Conservation (phyloP, 768 basidiomycete genomes). For the Phylloporus sp. region DNA sequence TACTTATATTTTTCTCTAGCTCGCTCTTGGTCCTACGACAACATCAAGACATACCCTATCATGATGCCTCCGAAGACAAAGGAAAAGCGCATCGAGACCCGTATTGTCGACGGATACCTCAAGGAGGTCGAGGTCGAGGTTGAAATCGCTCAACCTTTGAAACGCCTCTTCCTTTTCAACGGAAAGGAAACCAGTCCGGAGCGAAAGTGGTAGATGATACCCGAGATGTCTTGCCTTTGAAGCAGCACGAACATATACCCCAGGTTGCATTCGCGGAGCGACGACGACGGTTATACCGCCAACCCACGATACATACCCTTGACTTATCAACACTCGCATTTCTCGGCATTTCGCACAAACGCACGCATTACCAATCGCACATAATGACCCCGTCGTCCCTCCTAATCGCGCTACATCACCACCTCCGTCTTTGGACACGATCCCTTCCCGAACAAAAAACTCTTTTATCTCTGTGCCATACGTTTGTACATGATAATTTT, state of each 20-base stretch:
- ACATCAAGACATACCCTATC: conserved; percentile 61
- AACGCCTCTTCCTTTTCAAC: conserved; percentile 68
- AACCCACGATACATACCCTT: conserved; percentile 33
- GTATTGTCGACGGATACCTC: conserved; percentile 47
- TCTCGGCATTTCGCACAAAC: conserved; percentile 20
- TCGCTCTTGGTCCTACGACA: conserved; percentile 75
- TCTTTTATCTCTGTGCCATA: conserved; percentile 30
- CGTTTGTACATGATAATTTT: conserved; percentile 31
- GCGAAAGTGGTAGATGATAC: conserved; percentile 26
- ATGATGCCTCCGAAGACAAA: conserved; percentile 47
- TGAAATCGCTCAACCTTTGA: conserved; percentile 49
- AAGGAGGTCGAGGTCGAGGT: conserved; percentile 50
- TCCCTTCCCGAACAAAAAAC: conserved; percentile 19
- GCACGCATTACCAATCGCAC: conserved; percentile 25
- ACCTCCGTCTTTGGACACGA: conserved; percentile 15
- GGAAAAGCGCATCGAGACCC: conserved; percentile 46
- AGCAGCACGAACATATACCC: conserved; percentile 26
- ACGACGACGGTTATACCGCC: conserved; percentile 31
- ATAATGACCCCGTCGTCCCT: conserved; percentile 28
- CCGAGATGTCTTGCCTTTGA: conserved; percentile 7
- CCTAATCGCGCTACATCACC: conserved; percentile 30
- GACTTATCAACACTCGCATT: conserved; percentile 31
- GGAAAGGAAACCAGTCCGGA: conserved; percentile 35
- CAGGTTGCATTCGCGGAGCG: conserved; percentile 23
- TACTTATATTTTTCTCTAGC: conserved; percentile 34